Evolutionary conservation across 2,329 filamentous ascomycete species (phyloP), one percentile per base, ranked within the genome.

Genomic region (Laburnicola sp.): DNA sequence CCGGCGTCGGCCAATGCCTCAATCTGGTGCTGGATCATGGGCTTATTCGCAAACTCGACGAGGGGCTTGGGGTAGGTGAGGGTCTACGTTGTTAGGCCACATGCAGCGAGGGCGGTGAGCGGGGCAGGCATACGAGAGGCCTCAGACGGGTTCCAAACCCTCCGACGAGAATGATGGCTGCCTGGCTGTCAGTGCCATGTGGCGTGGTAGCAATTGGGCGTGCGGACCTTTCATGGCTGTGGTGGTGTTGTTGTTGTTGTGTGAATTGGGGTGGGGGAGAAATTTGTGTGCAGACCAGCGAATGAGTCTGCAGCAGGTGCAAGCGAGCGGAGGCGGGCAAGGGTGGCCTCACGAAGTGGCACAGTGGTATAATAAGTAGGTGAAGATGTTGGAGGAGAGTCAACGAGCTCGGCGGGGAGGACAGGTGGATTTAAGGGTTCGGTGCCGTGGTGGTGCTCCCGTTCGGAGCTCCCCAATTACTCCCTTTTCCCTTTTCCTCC

Each of bases 1-100:
- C 93, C 93, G 52, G 91, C 93, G 54, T 86, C 88, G 64, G 94
- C 93, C 63, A 99, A 84, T 62, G 91, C 91, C 79, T 97, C 91
- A 67, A 99, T 90, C 79, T 99, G 93, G 78, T 97, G 93, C 70
- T 95, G 83, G 76, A 99, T 97, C 93, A 99, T 99, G 74, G 92
- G 94, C 79, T 94, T 93, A 84, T 99, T 99, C 72, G 86, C 91
- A 72, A 99, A 99, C 79, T 99, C 93, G 70, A 99, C 94, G 64
- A 99, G 84, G 61, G 94, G 93, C 78, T 97, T 99, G 57, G 93
- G 93, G 63, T 97, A 89, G 45, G 94, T 97, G 72, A 99, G 86
- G 66, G 93, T 99, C 91, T 96, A 57, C 58, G 48, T 53, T 47
- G 55, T 42, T 69, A 53, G 73, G 67, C 59, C 23, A 36, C 38